phyloP scores from a whole-genome alignment of 2,329 filamentous ascomycete species.

The Arthrobotrys iridis region DNA sequence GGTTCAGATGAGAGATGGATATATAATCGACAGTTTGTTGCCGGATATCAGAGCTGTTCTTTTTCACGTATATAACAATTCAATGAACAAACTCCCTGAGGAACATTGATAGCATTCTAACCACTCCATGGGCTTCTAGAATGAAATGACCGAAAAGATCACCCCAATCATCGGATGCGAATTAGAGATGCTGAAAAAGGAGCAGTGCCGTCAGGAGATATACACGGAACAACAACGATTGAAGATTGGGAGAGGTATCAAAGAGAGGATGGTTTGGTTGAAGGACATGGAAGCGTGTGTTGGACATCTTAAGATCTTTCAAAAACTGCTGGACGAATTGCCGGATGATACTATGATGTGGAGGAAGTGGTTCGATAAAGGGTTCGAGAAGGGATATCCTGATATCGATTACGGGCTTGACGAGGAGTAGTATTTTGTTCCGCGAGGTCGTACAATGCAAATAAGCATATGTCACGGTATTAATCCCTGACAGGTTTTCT shows the following conservation, averaged over 20 bases:
- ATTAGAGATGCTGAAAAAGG: not conserved
- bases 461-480: too few species aligned
- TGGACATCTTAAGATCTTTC: constrained; percentile 11
- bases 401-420: not conserved
- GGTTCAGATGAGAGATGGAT: constrained; percentile 8
- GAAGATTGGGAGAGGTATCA: not conserved
- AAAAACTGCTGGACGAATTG: constrained; percentile 12
- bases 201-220: not conserved
- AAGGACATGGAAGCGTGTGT: not conserved
- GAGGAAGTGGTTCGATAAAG: constrained; percentile 30
- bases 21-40: constrained; percentile 12
- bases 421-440: not conserved
- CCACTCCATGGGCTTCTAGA: not conserved
- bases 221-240: constrained; percentile 5
- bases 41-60: constrained; percentile 21
- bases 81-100: too few species aligned
- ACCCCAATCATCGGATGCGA: not conserved
- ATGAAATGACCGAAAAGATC: constrained; percentile 27
- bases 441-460: not conserved
- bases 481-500: too few species aligned
- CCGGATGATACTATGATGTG: constrained; percentile 40
- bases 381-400: constrained; percentile 4
- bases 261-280: constrained; percentile 26
- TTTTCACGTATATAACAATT: constrained; percentile 8
- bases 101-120: too few species aligned